Conservation (phyloP, 1,139 yeast species). For the Yamadazyma atlantica region DNA sequence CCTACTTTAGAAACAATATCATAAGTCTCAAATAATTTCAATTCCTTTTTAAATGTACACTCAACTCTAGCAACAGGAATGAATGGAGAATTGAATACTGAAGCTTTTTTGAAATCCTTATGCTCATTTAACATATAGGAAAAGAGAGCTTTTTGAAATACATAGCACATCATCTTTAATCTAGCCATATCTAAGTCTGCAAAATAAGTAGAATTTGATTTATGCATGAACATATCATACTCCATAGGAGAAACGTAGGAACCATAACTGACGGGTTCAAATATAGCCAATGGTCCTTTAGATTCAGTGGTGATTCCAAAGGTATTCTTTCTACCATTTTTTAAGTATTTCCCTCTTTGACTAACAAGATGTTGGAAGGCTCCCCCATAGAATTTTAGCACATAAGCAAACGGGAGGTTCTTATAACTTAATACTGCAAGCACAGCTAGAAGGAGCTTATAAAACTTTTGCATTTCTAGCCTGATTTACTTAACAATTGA, state of each 20-base stretch:
- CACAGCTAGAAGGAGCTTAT: constrained; percentile 8
- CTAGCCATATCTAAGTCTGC: constrained; percentile 83
- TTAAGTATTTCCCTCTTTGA: constrained; percentile 25
- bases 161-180: constrained; percentile 55
- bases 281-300: constrained; percentile 31
- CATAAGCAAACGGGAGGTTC: constrained; percentile 68
- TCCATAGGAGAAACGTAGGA: constrained; percentile 77
- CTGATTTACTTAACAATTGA: too few species aligned
- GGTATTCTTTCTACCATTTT: constrained; percentile 29
- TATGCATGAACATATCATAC: constrained; percentile 83
- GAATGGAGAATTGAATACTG: constrained; percentile 51
- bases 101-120: constrained; percentile 27
- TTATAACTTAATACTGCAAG: constrained; percentile 33
- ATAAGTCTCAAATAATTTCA: constrained; percentile 64
- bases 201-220: constrained; percentile 83
- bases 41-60: constrained; percentile 68
- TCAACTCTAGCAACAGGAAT: constrained; percentile 77
- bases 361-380: constrained; percentile 40
- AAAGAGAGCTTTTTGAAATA: constrained; percentile 53
- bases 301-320: constrained; percentile 25
- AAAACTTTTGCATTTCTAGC: constrained; percentile 4
- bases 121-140: constrained; percentile 40
- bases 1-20: constrained; percentile 57
- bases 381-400: constrained; percentile 57
- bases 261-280: constrained; percentile 43